Conservation (phyloP, 192 early-diverging fungal genomes). For the Linnemannia zychae region DNA sequence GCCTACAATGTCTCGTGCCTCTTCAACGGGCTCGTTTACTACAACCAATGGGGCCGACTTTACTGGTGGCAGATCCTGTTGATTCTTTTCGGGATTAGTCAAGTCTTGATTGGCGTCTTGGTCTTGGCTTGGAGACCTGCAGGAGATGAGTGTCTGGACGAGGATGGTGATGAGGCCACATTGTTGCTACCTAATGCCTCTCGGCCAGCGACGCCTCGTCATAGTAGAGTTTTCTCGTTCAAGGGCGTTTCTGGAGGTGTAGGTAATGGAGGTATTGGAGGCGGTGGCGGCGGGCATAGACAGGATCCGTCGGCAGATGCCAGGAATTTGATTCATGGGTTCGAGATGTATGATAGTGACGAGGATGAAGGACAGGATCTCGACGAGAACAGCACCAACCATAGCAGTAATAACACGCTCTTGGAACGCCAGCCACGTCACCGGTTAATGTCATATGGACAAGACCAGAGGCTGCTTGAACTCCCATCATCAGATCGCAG, state of each 20-base stretch:
- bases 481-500: constrained; percentile 1
- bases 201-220: constrained; percentile 30
- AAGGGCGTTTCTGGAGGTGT: constrained; percentile 23
- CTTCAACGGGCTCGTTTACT: constrained; percentile 86
- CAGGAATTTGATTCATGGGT: constrained; percentile 38
- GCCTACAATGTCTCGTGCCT: constrained; percentile 80
- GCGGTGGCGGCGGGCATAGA: constrained; percentile 8
- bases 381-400: neutral
- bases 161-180: constrained; percentile 33
- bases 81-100: constrained; percentile 75
- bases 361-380: constrained; percentile 22
- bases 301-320: constrained; percentile 35
- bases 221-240: constrained; percentile 34
- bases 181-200: constrained; percentile 41
- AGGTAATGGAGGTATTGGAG: neutral
- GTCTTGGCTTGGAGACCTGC: constrained; percentile 71
- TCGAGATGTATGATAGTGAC: constrained; percentile 55
- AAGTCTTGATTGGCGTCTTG: constrained; percentile 74
- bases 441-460: constrained; percentile 2
- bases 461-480: constrained; percentile 11
- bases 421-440: neutral
- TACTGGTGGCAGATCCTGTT: constrained; percentile 70
- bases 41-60: constrained; percentile 76
- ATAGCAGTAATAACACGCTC: constrained; percentile 6
- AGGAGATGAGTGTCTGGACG: constrained; percentile 31